A percentile compares a stretch with the other conserved stretches of the same genome.
phyloP scores from a whole-genome alignment of 305 asterid genomes.

The Solanum hybrid region DNA sequence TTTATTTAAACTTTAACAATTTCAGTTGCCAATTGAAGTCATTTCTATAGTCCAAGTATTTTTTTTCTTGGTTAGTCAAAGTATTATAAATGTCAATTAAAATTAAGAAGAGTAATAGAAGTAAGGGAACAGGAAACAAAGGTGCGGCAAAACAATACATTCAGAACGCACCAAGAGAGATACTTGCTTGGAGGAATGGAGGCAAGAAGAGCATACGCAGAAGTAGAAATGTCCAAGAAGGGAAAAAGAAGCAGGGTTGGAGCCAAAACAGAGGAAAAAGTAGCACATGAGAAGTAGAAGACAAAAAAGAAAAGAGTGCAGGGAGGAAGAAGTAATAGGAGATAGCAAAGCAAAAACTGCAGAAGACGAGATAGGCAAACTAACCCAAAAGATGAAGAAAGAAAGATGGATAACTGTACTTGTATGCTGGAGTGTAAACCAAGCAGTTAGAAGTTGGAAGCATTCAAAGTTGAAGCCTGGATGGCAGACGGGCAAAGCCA shows the following conservation, averaged over 20 bases:
- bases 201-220: not conserved
- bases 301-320: not conserved
- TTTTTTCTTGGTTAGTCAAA: not conserved
- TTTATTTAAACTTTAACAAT: not conserved
- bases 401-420: not conserved
- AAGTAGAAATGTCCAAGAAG: not conserved
- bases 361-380: not conserved
- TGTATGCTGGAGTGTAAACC: not conserved
- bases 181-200: not conserved
- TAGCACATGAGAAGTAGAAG: not conserved
- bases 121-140: not conserved
- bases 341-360: not conserved
- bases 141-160: not conserved
- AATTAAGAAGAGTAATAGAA: not conserved
- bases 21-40: not conserved
- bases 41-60: not conserved
- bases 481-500: not conserved
- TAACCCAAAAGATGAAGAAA: not conserved
- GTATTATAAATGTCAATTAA: not conserved
- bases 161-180: not conserved
- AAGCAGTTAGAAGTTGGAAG: not conserved
- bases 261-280: not conserved
- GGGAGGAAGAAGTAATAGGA: not conserved
- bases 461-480: not conserved
- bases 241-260: not conserved